These are phyloP conservation scores for Macadamia integrifolia DNA, from an alignment of 164 flowering plant genomes.

Conservation along the genomic window DNA sequence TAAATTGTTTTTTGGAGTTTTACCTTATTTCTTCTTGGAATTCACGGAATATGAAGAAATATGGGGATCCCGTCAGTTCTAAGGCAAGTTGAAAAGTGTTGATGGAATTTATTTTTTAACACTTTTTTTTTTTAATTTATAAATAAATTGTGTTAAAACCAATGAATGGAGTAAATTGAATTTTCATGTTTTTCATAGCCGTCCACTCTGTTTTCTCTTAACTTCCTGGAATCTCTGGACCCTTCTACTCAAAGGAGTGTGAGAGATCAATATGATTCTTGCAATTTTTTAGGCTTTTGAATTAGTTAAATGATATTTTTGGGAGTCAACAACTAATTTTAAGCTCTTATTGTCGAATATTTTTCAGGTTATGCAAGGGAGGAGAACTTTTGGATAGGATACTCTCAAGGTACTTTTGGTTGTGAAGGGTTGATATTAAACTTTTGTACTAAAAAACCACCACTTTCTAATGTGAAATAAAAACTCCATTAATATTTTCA, in stretches of 20 bases:
- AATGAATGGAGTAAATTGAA: too few relatives aligned
- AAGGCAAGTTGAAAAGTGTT: too few relatives aligned
- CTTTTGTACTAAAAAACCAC: not conserved
- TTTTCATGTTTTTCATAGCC: too few relatives aligned
- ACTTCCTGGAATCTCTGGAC: not conserved
- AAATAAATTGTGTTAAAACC: too few relatives aligned
- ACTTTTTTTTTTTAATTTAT: too few relatives aligned
- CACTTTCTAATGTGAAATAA: constrained; percentile 5
- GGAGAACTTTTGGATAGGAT: constrained; percentile 86
- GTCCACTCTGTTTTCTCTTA: not conserved
- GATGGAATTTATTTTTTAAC: too few relatives aligned
- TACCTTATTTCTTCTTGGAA: too few relatives aligned
- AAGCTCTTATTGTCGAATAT: not conserved
- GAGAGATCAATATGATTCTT: not conserved
- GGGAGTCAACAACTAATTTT: not conserved
- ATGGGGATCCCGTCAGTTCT: too few relatives aligned
- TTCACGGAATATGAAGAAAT: too few relatives aligned
- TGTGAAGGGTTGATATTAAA: not conserved
- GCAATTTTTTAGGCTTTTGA: not conserved
- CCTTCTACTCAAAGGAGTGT: not conserved
- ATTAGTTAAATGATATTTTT: not conserved
- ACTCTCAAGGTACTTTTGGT: constrained; percentile 58
- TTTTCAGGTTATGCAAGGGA: constrained; percentile 80
- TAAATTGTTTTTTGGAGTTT: too few relatives aligned
- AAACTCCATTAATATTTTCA: constrained; percentile 17